These are phyloP conservation scores for Cyclotella baltica DNA, from an alignment of 108 stramenopile species.

Conservation along the genomic window DNA sequence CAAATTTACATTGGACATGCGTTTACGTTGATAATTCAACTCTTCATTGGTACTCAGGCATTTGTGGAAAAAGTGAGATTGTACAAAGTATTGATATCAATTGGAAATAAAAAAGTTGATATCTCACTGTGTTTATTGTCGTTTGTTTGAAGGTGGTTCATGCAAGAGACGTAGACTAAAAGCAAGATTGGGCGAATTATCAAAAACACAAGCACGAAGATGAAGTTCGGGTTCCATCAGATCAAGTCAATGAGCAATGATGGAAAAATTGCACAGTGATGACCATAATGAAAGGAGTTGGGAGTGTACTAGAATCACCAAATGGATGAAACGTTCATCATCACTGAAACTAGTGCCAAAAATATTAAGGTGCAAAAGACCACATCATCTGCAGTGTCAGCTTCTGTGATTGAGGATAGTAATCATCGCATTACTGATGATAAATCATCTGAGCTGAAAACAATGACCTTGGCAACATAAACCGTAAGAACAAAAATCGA, in stretches of 20 bases:
- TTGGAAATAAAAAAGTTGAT: not conserved
- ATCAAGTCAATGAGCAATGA: not conserved
- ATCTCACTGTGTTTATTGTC: too few species aligned
- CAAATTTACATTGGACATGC: not conserved
- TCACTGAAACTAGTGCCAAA: not conserved
- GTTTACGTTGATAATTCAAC: not conserved
- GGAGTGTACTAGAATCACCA: constrained; percentile 2
- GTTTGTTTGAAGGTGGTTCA: too few species aligned
- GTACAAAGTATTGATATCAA: not conserved
- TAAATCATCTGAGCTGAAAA: not conserved
- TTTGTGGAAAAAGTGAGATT: constrained; percentile 47
- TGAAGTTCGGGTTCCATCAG: not conserved
- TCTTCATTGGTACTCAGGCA: constrained; percentile 7
- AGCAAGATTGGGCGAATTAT: constrained; percentile 31
- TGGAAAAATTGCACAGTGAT: not conserved
- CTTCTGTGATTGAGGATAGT: not conserved
- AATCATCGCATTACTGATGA: not conserved
- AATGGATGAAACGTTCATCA: not conserved
- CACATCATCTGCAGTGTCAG: not conserved
- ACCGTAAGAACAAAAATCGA: constrained; percentile 10
- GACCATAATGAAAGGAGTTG: not conserved
- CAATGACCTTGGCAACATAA: not conserved
- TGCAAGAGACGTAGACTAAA: constrained; percentile 30
- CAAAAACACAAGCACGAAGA: not conserved
- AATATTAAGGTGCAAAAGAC: not conserved